Base-by-base conservation (phyloP, 2,329 filamentous ascomycete species). In the Emericellopsis atlantica region DNA sequence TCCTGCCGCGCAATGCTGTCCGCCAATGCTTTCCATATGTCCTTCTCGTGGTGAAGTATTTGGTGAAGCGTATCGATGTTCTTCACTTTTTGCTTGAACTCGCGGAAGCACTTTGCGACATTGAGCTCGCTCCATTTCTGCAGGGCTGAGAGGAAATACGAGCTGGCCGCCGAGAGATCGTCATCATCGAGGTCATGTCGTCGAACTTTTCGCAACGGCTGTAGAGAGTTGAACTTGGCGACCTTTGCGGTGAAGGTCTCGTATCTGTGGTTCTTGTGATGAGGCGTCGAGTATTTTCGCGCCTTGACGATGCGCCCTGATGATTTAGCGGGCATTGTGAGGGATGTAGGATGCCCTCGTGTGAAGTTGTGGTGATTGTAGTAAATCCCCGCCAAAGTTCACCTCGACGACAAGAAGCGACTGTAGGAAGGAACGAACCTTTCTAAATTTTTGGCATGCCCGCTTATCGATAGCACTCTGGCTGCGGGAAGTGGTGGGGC, bases 51-150 rank as follows among this genome's bases (percentile, higher is more conserved):
- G 66, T 96, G 84, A 45, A 99, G 67, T 48, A 99, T 84, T 60
- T 95, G 87, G 18, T 89, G 81, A 35, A 99, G 73, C 55, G 81
- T 95, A 60, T 96, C 89, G 67, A 80, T 90, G 41, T 94, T 71
- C 41, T 84, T 80, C 37, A 86, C 79, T 56, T 85, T 76, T 47
- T 80, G 76, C 49, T 79, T 74, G 62, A 98, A 96, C 34, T 70
- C 67, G 38, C 77, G 76, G 55, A 95, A 98, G 31, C 71, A 75
- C 47, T 83, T 80, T 14, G 90, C 88, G 46, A 95, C 70, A 62
- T 96, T 96, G 60, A 94, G 75, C 52, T 96, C 92, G 41, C 74
- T 68, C 92, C 92, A 98, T 73, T 84, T 85, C 47, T 88, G 79
- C 47, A 96, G 67, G 2, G 86, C 80, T 36, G 79, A 79, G 51